Percentiles rank a stretch among this genome's conserved stretches.
These are phyloP conservation scores for Posidonia oceanica DNA, from an alignment of 116 monocot genomes.

Conservation along the genomic window DNA sequence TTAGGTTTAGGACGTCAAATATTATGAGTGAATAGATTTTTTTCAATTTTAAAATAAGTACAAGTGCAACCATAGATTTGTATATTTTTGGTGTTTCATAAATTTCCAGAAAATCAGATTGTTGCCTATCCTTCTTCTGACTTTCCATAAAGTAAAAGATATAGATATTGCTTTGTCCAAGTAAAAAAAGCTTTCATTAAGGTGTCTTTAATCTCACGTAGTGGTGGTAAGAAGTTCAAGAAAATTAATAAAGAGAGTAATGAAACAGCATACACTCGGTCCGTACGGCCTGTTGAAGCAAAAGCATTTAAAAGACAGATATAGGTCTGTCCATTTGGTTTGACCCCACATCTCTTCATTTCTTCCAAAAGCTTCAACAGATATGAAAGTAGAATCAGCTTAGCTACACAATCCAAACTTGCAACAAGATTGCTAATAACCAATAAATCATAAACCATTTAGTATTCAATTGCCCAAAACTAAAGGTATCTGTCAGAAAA, in stretches of 20 bases:
- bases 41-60: too few relatives aligned
- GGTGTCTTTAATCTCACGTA: too few relatives aligned
- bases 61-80: too few relatives aligned
- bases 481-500: neutral
- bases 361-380: slow-evolving; percentile 86
- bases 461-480: neutral
- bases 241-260: neutral
- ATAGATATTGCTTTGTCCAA: too few relatives aligned
- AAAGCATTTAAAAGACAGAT: slow-evolving; percentile 90
- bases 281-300: slow-evolving; percentile 73
- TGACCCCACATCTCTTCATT: slow-evolving; percentile 79
- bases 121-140: too few relatives aligned
- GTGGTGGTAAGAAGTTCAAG: too few relatives aligned
- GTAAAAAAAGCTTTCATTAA: too few relatives aligned
- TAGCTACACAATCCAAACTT: neutral
- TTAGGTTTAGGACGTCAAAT: too few relatives aligned
- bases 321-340: slow-evolving; percentile 86
- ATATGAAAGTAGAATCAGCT: slow-evolving; percentile 3
- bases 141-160: too few relatives aligned
- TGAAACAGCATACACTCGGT: slow-evolving; percentile 64
- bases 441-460: neutral
- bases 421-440: neutral
- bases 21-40: too few relatives aligned
- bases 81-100: too few relatives aligned
- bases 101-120: too few relatives aligned